These are phyloP conservation scores for Loxodes magnus DNA, from an alignment of 73 alveolate species.

Conservation along the genomic window DNA sequence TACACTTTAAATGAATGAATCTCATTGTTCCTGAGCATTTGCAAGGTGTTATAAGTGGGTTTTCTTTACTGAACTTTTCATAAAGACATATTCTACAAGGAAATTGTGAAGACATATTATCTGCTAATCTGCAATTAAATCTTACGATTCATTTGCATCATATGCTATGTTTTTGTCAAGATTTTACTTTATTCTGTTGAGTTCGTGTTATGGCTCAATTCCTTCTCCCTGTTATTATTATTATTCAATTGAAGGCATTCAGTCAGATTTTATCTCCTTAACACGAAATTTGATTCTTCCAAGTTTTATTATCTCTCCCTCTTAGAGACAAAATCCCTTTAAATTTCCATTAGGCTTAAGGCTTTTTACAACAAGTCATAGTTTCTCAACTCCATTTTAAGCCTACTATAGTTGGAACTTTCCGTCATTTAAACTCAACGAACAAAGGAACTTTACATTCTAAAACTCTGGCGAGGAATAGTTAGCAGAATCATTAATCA, in stretches of 20 bases:
- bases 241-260: too few species aligned
- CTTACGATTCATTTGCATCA: background rate
- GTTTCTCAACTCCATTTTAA: too few species aligned
- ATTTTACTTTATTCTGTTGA: background rate
- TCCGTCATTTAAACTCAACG: too few species aligned
- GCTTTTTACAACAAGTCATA: conserved; percentile 23
- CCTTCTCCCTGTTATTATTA: background rate
- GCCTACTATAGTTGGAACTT: too few species aligned
- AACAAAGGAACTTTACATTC: too few species aligned
- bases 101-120: background rate
- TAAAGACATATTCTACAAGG: conserved; percentile 29
- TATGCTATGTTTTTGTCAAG: background rate
- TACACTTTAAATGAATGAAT: conserved; percentile 65
- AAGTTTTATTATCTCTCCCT: conserved; percentile 50
- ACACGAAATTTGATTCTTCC: conserved; percentile 54
- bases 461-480: too few species aligned
- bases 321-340: conserved; percentile 44
- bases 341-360: conserved; percentile 8
- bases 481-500: too few species aligned
- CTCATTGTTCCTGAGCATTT: conserved; percentile 86
- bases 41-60: conserved; percentile 87
- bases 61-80: conserved; percentile 9
- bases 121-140: background rate
- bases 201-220: background rate
- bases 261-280: conserved; percentile 30